Base-by-base conservation (phyloP, 2,329 filamentous ascomycete genomes). In the Penicillium rolfsii region DNA sequence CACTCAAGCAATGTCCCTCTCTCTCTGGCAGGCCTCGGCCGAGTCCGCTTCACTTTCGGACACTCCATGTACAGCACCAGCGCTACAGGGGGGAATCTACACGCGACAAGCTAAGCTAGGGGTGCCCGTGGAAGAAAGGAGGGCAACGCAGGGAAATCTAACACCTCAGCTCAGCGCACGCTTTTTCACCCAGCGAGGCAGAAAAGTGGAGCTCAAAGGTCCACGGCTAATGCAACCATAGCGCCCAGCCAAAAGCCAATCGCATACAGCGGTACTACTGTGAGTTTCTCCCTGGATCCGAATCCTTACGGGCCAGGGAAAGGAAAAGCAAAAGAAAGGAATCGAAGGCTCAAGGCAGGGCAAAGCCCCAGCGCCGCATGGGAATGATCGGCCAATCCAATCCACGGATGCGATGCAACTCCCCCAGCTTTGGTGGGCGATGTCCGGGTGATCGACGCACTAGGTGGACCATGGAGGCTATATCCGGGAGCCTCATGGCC, bases 341-440 rank as follows among this genome's bases (percentile, higher is more conserved):
- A 45, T 38, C 7, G 46, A 35, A 52, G 12, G 28, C 16, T 2
- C 30, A 2, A 4, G 30, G 8, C 30, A 33, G 30, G 9, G 30
- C 30, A 33, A 33, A 11, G 30, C 9, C 30, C 30, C 9, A 11
- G 30, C 30, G 30, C 30, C 30, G 28, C 60, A 64, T 63, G 63
- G 63, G 63, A 67, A 68, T 68, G 66, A 67, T 63, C 59, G 52
- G 33, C 63, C 59, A 60, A 60, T 65, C 57, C 53, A 6, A 50
- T 57, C n/a, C 43, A 46, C 43, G 43, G 24, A 6, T 16, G 19
- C 16, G 22, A 54, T 33, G 26, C 43, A 43, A 24, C n/a, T 48
- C 45, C 61, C 61, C 58, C 63, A 65, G 61, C 61, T 59, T 64
- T 57, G 55, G 63, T 60, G 63, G 59, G 45, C 49, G 60, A 55